A percentile compares a stretch with the other conserved stretches of the same genome.
Conservation (phyloP, 176 grass and related monocot species). For the Calamus simplicifolius region DNA sequence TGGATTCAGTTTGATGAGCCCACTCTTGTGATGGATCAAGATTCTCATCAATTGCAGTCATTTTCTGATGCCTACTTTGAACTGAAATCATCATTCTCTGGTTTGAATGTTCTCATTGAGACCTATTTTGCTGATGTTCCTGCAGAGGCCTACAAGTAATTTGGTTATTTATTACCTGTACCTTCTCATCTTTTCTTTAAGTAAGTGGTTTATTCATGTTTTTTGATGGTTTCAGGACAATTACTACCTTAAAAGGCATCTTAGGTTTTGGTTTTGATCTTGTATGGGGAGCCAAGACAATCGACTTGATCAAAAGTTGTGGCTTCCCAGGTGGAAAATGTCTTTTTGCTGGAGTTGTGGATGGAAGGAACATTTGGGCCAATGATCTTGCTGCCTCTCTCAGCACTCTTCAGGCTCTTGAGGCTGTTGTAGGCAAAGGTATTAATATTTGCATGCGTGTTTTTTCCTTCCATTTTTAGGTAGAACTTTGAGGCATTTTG, state of each 20-base stretch:
- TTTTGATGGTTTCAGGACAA: constrained; percentile 36
- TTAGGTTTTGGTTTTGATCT: constrained; percentile 81
- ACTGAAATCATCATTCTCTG: constrained; percentile 55
- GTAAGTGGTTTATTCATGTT: not conserved
- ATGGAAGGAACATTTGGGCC: constrained; percentile 93
- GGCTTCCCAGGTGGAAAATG: constrained; percentile 79
- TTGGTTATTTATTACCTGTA: constrained; percentile 5
- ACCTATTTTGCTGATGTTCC: constrained; percentile 95
- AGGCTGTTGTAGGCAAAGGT: too few relatives aligned
- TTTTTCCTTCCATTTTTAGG: too few relatives aligned
- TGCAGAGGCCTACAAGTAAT: constrained; percentile 83
- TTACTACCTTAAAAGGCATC: constrained; percentile 61
- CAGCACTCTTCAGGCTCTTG: too few relatives aligned
- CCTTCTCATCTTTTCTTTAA: not conserved
- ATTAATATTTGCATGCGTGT: too few relatives aligned
- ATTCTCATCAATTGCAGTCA: constrained; percentile 59
- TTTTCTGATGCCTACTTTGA: constrained; percentile 66
- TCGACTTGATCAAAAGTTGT: constrained; percentile 56
- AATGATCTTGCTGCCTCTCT: constrained; percentile 73
- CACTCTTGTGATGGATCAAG: constrained; percentile 78
- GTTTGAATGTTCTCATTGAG: constrained; percentile 86
- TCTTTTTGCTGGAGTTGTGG: constrained; percentile 88
- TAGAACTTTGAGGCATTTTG: too few relatives aligned
- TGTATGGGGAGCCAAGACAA: constrained; percentile 70
- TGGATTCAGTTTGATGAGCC: constrained; percentile 99